Evolutionary conservation across 2,329 filamentous ascomycete species (phyloP).

Genomic region (Penicillium sp.): DNA sequence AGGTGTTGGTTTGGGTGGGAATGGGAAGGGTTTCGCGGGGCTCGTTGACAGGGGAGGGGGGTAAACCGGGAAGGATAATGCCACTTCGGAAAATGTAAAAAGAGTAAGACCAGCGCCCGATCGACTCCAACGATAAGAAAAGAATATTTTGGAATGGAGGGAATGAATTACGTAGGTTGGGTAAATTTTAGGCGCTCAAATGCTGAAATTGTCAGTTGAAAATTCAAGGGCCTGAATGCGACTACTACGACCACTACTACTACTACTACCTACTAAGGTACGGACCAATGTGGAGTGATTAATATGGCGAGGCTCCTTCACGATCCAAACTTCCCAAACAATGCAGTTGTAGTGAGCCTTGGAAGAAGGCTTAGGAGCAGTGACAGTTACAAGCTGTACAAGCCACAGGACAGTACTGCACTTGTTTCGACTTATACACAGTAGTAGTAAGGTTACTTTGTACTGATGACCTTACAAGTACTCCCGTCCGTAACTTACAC

Average conservation of each 20-base stretch:
- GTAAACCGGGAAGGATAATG: slow-evolving; percentile 23
- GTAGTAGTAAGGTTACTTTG: no score
- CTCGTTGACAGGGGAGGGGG: slow-evolving; percentile 26
- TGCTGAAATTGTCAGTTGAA: background rate
- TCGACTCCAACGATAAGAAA: background rate
- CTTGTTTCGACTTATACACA: no score
- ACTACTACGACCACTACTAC: no score
- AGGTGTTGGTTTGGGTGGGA: slow-evolving; percentile 7
- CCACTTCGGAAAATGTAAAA: slow-evolving; percentile 27
- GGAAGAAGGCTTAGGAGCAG: background rate
- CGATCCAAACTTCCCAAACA: background rate
- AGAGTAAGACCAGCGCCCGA: slow-evolving; percentile 12
- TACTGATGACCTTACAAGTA: background rate
- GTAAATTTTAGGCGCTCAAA: background rate
- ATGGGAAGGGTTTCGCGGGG: slow-evolving; percentile 28
- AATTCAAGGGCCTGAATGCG: no score
- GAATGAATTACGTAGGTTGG: background rate
- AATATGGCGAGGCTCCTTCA: background rate
- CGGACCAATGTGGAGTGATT: background rate
- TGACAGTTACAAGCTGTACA: background rate
- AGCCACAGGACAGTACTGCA: no score
- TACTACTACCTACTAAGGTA: no score
- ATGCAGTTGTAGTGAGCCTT: slow-evolving; percentile 6
- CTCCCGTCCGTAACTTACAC: slow-evolving; percentile 1
- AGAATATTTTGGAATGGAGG: background rate